Evolutionary conservation across 2,329 filamentous ascomycete species (phyloP).

Genomic region (Fusarium buxicola): DNA sequence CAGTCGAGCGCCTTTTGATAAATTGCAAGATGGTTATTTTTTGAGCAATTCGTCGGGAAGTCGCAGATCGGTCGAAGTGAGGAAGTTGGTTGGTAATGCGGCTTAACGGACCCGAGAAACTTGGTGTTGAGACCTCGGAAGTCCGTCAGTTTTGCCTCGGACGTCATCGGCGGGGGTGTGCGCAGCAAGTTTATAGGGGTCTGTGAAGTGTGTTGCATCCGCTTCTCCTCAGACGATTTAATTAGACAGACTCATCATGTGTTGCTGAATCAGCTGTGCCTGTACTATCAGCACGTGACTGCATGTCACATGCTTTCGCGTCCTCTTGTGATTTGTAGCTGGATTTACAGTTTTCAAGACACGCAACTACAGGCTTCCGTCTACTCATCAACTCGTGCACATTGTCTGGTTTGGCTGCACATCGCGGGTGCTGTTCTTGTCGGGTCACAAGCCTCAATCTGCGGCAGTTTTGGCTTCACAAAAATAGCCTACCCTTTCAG

Average conservation of each 20-base stretch:
- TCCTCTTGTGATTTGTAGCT: background rate
- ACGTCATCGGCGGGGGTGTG: slow-evolving; percentile 48
- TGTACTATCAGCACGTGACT: slow-evolving; percentile 14
- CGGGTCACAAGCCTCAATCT: background rate
- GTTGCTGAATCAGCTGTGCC: slow-evolving; percentile 6
- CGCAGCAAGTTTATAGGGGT: slow-evolving; percentile 1
- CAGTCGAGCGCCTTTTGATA: background rate
- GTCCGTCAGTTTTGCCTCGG: slow-evolving; percentile 46
- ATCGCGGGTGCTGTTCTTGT: background rate
- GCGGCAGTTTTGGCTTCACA: background rate
- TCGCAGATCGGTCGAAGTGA: background rate
- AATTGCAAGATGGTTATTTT: background rate
- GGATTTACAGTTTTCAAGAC: background rate
- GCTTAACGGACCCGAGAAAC: slow-evolving; percentile 31
- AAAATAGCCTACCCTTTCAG: slow-evolving; percentile 12
- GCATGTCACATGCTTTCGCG: slow-evolving; percentile 34
- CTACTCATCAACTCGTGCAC: background rate
- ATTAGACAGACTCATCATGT: background rate
- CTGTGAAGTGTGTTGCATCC: background rate
- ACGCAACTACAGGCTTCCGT: background rate
- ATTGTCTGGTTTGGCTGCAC: background rate
- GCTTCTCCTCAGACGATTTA: background rate
- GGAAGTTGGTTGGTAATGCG: slow-evolving; percentile 25
- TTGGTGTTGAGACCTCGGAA: slow-evolving; percentile 43
- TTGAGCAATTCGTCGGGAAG: rapidly evolving